Base-by-base conservation (phyloP, 2,329 filamentous ascomycete species). In the Penicillium capsulatum region DNA sequence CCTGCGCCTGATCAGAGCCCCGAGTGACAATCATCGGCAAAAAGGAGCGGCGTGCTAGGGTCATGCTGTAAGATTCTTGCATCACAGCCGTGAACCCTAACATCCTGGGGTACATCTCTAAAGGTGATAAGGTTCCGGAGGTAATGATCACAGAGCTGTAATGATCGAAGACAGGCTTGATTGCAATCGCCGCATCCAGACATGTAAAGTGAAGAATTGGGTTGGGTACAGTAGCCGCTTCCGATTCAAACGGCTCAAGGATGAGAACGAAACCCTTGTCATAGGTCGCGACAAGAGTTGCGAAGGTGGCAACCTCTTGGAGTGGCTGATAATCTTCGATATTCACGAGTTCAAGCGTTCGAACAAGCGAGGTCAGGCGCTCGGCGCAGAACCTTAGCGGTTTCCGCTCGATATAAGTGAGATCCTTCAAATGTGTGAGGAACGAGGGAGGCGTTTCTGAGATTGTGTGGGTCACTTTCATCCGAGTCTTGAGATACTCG, bases 31-130 rank as follows among this genome's bases (percentile, higher is more conserved):
- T 92, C 87, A 98, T 94, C 1, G 92, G 92, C 47, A 98, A 70
- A 70, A 98, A 98, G n/a, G 92, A 95, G 40, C 85, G 79, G 30
- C 94, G 79, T 2, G 91, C 91, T 4, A 98, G 77, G 0, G 92
- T 97, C 89, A 98, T 98, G 48, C 81, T 82, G 68, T 98, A 98
- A 0, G 94, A 98, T 64, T 98, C 90, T 61, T 97, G 90, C 3
- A 97, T 84, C 0, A 97, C 89, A 1, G 90, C 88, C 7, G 77
- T 76, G 67, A 98, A 98, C 37, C 88, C 85, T 17, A 98, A 81
- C 90, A 98, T 98, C 60, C 95, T 96, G 0, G 92, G 94, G 58
- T 98, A 98, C 85, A 98, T 98, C 62, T 98, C 94, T 3, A 98
- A 70, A 0, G 92, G 92, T 1, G 92, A 97, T 45, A 98, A 88